Evolutionary conservation across 1,284 basidiomycete genomes (phyloP).

Genomic region (Schizophyllum amplum): DNA sequence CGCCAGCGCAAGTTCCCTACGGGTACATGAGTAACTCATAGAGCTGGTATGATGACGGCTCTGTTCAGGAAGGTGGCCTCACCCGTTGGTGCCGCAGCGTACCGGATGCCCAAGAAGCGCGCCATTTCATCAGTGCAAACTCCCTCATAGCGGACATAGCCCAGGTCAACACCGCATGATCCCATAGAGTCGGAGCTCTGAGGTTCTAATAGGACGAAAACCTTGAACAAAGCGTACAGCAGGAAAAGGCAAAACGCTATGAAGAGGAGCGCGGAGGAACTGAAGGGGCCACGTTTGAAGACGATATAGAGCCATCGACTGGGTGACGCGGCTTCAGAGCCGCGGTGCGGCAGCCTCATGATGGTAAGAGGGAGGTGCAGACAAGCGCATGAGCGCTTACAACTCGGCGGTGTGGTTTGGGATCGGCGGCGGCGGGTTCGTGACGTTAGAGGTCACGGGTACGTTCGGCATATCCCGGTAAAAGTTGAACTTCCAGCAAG

Average conservation of each 20-base stretch:
- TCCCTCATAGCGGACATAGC: conserved; percentile 31
- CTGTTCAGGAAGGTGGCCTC: conserved; percentile 1
- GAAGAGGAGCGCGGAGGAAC: too few relatives aligned
- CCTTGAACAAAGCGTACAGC: neutral
- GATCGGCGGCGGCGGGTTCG: too few relatives aligned
- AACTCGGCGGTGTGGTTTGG: too few relatives aligned
- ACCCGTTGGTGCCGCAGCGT: conserved; percentile 32
- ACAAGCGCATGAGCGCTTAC: too few relatives aligned
- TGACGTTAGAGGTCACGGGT: too few relatives aligned
- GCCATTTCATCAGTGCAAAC: conserved; percentile 23
- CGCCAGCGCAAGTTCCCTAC: conserved; percentile 26
- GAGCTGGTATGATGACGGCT: neutral
- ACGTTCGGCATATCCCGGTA: too few relatives aligned
- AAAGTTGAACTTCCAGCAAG: too few relatives aligned
- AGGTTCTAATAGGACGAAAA: neutral
- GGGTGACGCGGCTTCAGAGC: too few relatives aligned
- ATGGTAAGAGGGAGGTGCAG: too few relatives aligned
- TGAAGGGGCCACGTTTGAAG: too few relatives aligned
- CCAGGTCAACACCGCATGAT: conserved; percentile 26
- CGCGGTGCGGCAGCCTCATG: too few relatives aligned
- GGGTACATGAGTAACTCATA: neutral
- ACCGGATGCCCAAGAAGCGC: conserved; percentile 32
- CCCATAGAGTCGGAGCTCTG: neutral
- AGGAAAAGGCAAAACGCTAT: neutral
- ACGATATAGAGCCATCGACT: too few relatives aligned